Evolutionary conservation across 176 grass and related monocot genomes (phyloP).

Genomic region (Pontederia paniculata): DNA sequence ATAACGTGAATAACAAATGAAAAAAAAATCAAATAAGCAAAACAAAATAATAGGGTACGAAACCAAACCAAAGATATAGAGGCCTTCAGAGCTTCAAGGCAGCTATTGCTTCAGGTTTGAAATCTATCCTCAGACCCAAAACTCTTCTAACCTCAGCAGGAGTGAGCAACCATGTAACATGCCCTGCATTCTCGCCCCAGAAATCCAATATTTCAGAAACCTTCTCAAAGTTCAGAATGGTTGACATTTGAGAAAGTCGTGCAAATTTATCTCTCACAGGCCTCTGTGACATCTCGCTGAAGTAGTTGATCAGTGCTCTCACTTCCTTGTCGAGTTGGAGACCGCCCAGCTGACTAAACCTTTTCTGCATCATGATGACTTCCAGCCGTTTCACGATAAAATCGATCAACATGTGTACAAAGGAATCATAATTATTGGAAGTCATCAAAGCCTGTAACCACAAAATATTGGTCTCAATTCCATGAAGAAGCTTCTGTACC

Average conservation of each 20-base stretch:
- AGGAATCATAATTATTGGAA: conserved; percentile 75
- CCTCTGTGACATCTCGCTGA: conserved; percentile 80
- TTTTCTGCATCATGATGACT: conserved; percentile 98
- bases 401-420: conserved; percentile 70
- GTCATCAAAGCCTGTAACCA: conserved; percentile 88
- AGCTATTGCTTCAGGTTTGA: conserved; percentile 86
- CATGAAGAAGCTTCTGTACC: conserved; percentile 82
- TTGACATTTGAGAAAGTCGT: conserved; percentile 80
- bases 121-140: conserved; percentile 73
- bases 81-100: conserved; percentile 58
- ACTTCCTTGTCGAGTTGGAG: conserved; percentile 87
- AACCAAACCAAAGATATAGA: too few relatives aligned
- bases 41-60: too few relatives aligned
- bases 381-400: conserved; percentile 92
- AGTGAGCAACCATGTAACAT: conserved; percentile 88
- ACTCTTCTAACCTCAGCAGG: conserved; percentile 82
- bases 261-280: conserved; percentile 91
- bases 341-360: conserved; percentile 87
- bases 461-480: conserved; percentile 51
- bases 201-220: conserved; percentile 95
- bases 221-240: conserved; percentile 83
- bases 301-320: conserved; percentile 79
- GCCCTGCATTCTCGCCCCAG: conserved; percentile 92
- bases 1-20: too few relatives aligned
- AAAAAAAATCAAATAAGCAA: too few relatives aligned